These are phyloP conservation scores for Fusarium verrucosum DNA, from an alignment of 2,329 filamentous ascomycete genomes.

Conservation along the genomic window DNA sequence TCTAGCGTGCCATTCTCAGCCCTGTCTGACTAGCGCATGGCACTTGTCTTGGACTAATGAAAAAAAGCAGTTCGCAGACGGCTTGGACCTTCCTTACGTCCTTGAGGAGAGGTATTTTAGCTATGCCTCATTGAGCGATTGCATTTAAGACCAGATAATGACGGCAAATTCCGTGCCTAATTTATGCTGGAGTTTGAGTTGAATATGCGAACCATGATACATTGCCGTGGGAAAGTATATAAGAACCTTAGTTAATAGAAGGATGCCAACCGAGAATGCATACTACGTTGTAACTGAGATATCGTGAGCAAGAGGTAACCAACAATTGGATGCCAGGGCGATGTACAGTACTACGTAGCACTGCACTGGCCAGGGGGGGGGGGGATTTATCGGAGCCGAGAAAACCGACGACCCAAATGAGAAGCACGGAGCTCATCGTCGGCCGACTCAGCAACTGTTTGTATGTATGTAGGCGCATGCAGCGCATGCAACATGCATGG, in stretches of 20 bases:
- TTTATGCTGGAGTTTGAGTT: not conserved
- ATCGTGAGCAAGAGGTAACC: not conserved
- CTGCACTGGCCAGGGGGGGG: too few species aligned
- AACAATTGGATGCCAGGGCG: conserved; percentile 6
- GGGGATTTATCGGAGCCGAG: conserved; percentile 38
- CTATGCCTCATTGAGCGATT: conserved; percentile 12
- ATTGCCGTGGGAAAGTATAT: not conserved
- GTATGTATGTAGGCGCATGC: conserved; percentile 34
- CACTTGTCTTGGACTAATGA: conserved; percentile 1
- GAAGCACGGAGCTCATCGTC: conserved; percentile 32
- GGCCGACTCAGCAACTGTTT: conserved; percentile 28
- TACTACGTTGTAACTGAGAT: not conserved
- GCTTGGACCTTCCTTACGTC: not conserved
- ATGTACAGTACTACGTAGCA: too few species aligned
- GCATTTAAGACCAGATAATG: conserved; percentile 2
- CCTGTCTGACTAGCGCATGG: conserved; percentile 36
- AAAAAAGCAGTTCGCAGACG: conserved; percentile 14
- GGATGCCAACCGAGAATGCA: not conserved
- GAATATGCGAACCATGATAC: not conserved
- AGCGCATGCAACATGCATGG: conserved; percentile 28
- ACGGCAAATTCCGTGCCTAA: conserved; percentile 10
- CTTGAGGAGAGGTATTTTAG: conserved; percentile 16
- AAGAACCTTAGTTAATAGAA: not conserved
- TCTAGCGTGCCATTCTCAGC: conserved; percentile 28
- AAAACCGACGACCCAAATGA: conserved; percentile 20